Evolutionary conservation across 345 rosid species (phyloP), one percentile per base, ranked within the genome.

Genomic region (Xanthoceras sorbifolium): DNA sequence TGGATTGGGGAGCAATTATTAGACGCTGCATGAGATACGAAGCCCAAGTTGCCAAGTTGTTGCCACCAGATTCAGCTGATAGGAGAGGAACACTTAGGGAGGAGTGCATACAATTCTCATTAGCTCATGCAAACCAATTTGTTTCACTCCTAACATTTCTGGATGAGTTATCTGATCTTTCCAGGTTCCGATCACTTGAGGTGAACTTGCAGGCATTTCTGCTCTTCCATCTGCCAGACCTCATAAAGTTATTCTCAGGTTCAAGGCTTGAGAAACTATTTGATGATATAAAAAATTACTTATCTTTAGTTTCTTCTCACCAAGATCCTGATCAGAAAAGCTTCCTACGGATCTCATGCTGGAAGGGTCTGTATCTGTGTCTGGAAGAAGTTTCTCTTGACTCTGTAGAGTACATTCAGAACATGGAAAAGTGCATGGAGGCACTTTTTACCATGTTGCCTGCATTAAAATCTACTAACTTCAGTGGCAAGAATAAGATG

Each of bases 1-100:
- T 93, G 79, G 93, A 93, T 54, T 95, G 97, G 98, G 97, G 95
- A 70, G 87, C 89, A 66, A 85, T 91, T 48, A 66, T 93, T 60
- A 89, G 97, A 75, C 90, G 98, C 15, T 87, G 88, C 84, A 91
- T 91, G 99, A 95, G 88, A 86, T 94, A 81, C 61, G 97, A 88
- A 81, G 80, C 83, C 71, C 89, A 87, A 77, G 63, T 78, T 54
- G 71, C 82, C 42, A 79, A 65, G 82, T 74, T 66, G 46, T 38
- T 78, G 54, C 83, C 70, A 20, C 76, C 86, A 73, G 86, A 85
- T 64, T 72, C 87, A 76, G 75, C 83, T 76, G 75, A 52, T 54
- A 78, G 74, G 79, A 84, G 77, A 78, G 84, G 78, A 77, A 80
- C 64, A 52, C 89, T 93, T 63, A 80, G 99, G 79, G 91, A 86